These are phyloP conservation scores for Paecilomyces formosus DNA, from an alignment of 2,329 filamentous ascomycete genomes.

Conservation along the genomic window DNA sequence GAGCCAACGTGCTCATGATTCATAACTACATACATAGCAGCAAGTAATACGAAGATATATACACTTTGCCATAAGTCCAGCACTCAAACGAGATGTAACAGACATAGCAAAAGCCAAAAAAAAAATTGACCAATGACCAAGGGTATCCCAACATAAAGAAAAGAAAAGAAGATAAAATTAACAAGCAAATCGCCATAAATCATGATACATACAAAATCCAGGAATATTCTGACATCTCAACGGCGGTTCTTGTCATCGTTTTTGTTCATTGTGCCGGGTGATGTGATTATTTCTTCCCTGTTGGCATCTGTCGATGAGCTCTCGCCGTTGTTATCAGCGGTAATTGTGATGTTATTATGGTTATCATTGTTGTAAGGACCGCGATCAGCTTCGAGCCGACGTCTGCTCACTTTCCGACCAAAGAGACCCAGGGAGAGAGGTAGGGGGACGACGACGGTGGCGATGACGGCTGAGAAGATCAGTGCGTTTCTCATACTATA, in stretches of 20 bases:
- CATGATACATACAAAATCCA: neutral
- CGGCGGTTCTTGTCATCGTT: neutral
- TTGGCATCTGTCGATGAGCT: neutral
- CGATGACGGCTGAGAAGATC: slow-evolving; percentile 70
- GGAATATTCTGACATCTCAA: neutral
- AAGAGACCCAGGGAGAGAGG: slow-evolving; percentile 65
- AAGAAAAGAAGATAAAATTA: too few species aligned
- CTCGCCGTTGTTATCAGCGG: neutral
- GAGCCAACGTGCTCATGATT: neutral
- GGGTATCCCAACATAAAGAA: neutral
- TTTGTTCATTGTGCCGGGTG: neutral
- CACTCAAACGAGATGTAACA: neutral
- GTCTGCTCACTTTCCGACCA: slow-evolving; percentile 43
- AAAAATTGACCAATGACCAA: neutral
- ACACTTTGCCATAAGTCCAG: too few species aligned
- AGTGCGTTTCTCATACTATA: slow-evolving; percentile 67
- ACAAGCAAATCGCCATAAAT: neutral
- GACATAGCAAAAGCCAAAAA: neutral
- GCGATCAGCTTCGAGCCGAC: slow-evolving; percentile 34
- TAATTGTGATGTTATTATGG: neutral
- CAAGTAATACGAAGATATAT: too few species aligned
- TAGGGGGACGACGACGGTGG: slow-evolving; percentile 56
- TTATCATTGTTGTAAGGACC: neutral
- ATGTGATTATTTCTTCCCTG: neutral
- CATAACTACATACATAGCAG: neutral